phyloP scores from a whole-genome alignment of 257 asterid genomes.

The Handroanthus guayacan region DNA sequence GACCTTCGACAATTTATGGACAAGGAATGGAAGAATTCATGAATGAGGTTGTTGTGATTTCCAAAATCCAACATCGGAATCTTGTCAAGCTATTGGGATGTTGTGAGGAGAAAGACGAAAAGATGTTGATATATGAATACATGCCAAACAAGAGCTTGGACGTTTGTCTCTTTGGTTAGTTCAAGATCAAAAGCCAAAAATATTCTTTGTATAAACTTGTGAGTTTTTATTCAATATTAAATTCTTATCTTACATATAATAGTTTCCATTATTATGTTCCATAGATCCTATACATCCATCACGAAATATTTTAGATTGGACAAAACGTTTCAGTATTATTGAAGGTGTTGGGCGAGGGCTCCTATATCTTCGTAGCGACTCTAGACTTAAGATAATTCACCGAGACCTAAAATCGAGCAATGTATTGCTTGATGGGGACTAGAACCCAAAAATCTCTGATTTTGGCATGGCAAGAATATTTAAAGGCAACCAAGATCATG shows the following conservation, averaged over 20 bases:
- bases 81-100: slow-evolving; percentile 60
- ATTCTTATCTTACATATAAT: not conserved
- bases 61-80: slow-evolving; percentile 66
- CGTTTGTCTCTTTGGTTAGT: slow-evolving; percentile 53
- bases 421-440: slow-evolving; percentile 61
- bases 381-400: slow-evolving; percentile 65
- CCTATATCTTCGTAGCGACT: slow-evolving; percentile 74
- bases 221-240: not conserved
- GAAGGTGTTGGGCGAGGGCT: slow-evolving; percentile 74
- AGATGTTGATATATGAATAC: slow-evolving; percentile 60
- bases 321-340: slow-evolving; percentile 50
- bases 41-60: slow-evolving; percentile 64
- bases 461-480: slow-evolving; percentile 75
- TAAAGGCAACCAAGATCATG: slow-evolving; percentile 59
- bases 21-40: slow-evolving; percentile 64
- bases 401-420: slow-evolving; percentile 76
- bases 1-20: slow-evolving; percentile 57
- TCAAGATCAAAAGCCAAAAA: not conserved
- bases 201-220: too few species aligned
- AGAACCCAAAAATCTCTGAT: slow-evolving; percentile 76
- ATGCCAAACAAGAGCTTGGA: slow-evolving; percentile 70
- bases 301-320: slow-evolving; percentile 53
- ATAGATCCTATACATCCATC: slow-evolving; percentile 43
- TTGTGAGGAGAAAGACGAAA: slow-evolving; percentile 57
- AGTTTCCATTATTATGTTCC: not conserved